Conservation (phyloP, 1,284 basidiomycete genomes). For the Sporisorium scitamineum region DNA sequence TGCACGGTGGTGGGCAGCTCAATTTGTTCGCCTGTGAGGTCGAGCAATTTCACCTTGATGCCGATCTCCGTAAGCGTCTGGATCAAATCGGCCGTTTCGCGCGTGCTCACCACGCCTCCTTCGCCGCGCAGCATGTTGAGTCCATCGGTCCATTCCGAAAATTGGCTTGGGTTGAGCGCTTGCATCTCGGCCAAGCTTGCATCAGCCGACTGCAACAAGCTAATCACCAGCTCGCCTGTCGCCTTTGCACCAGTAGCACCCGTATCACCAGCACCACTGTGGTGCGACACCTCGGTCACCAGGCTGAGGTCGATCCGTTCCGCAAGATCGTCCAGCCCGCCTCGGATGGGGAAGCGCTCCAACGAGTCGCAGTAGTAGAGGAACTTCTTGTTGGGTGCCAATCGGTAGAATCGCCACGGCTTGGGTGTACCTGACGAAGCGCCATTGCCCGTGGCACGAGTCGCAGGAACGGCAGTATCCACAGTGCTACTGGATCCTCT, state of each 20-base stretch:
- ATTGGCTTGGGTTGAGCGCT: constrained; percentile 83
- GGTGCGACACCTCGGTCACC: constrained; percentile 61
- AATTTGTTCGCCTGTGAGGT: constrained; percentile 64
- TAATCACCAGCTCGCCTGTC: constrained; percentile 42
- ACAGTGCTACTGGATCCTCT: constrained; percentile 36
- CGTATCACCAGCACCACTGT: constrained; percentile 10
- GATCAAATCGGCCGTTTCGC: constrained; percentile 63
- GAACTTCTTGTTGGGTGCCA: constrained; percentile 76
- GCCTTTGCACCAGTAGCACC: background rate
- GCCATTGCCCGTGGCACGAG: constrained; percentile 12
- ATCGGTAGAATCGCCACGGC: constrained; percentile 70
- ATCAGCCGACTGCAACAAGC: constrained; percentile 54
- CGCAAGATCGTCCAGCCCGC: constrained; percentile 84
- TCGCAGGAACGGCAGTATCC: constrained; percentile 20
- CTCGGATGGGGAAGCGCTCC: constrained; percentile 80
- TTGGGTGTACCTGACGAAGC: constrained; percentile 3
- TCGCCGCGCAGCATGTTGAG: constrained; percentile 77
- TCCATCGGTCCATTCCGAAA: constrained; percentile 97
- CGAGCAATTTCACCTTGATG: constrained; percentile 87
- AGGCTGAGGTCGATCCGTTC: constrained; percentile 73
- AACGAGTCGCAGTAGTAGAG: constrained; percentile 84
- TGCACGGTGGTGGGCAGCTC: constrained; percentile 52
- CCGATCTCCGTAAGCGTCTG: constrained; percentile 85
- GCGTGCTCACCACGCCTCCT: constrained; percentile 60
- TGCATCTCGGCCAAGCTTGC: constrained; percentile 82